phyloP scores from a whole-genome alignment of 352 stramenopile species.

The Phytophthora citrophthora region DNA sequence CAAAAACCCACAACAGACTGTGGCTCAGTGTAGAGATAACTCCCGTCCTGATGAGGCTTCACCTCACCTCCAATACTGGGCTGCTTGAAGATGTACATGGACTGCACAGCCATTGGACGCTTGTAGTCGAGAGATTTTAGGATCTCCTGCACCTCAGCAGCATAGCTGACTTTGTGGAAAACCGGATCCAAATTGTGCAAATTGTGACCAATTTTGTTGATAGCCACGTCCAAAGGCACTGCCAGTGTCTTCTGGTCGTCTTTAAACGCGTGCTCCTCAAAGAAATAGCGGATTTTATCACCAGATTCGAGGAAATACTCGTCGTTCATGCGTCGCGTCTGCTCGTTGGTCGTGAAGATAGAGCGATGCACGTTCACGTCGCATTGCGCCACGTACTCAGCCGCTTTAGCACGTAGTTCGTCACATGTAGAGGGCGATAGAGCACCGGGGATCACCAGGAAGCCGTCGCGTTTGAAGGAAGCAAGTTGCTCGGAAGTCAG shows the following conservation, averaged over 20 bases:
- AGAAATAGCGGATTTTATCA: conserved; percentile 94
- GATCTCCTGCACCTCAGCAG: conserved; percentile 72
- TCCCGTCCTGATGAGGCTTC: conserved; percentile 96
- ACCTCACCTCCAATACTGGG: conserved; percentile 93
- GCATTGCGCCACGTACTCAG: conserved; percentile 64
- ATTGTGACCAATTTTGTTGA: conserved; percentile 98
- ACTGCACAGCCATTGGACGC: conserved; percentile 92
- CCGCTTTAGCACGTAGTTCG: conserved; percentile 51
- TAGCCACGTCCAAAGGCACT: conserved; percentile 70
- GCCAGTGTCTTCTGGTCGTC: conserved; percentile 68
- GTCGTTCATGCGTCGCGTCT: conserved; percentile 84
- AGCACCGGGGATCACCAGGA: conserved; percentile 57
- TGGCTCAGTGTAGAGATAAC: conserved; percentile 96
- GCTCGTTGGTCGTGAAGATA: conserved; percentile 87
- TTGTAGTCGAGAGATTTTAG: conserved; percentile 87
- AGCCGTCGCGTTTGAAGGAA: conserved; percentile 74
- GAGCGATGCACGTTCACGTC: conserved; percentile 71
- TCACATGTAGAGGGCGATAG: conserved; percentile 59
- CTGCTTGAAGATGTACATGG: conserved; percentile 99
- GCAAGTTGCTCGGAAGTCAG: conserved; percentile 65
- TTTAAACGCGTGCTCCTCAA: conserved; percentile 87
- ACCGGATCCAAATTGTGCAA: conserved; percentile 90
- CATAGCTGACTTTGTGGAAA: conserved; percentile 91
- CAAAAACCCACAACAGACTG: conserved; percentile 96
- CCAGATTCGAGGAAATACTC: conserved; percentile 95